Base-by-base conservation (phyloP, 495 filamentous ascomycete genomes). In the Glonium stellatum region DNA sequence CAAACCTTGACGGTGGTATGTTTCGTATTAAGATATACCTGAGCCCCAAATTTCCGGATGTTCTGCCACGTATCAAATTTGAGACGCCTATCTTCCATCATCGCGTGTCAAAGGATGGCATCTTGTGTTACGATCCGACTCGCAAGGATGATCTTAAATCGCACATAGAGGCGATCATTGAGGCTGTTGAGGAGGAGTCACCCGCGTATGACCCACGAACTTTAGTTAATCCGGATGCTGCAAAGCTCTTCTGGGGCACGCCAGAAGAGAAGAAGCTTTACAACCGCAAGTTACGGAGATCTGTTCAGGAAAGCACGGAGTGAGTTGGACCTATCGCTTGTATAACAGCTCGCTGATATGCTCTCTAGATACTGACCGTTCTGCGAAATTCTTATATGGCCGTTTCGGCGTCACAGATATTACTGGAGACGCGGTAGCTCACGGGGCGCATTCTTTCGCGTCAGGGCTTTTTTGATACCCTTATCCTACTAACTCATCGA, bases 131-230 rank as follows among this genome's bases (percentile, higher is more conserved):
- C 73, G 83, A 90, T 53, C 80, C 89, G 0, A 77, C 66, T 46
- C 83, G 84, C 23, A 72, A 80, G 0, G 91, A 96, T 56, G 92
- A 97, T 54, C 82, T 89, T 67, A 84, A 83, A 36, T 83, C 83
- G 10, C 93, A 98, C 63, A 83, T 98, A 57, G 87, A 93, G 41
- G 88, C 88, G 1, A 87, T 97, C 57, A 82, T 97, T 59, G 81
- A 81, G 19, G 80, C 88, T 0, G 75, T 97, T 42, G 92, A 97
- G 70, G 91, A 97, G 42, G 89, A 93, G 44, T 76, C 79, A 0
- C 91, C 92, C 0, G 84, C 88, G 0, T 97, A 92, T 67, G 95
- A 98, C 69, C 93, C 93, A 0, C 79, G 93, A 55, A 95, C 89
- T 10, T 80, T 88, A 0, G 92, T 98, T 27, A 86, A 96, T 64